A percentile compares a stretch with the other conserved stretches of the same genome.
Conservation (phyloP, 345 rosid species). For the Hibiscus syriacus region DNA sequence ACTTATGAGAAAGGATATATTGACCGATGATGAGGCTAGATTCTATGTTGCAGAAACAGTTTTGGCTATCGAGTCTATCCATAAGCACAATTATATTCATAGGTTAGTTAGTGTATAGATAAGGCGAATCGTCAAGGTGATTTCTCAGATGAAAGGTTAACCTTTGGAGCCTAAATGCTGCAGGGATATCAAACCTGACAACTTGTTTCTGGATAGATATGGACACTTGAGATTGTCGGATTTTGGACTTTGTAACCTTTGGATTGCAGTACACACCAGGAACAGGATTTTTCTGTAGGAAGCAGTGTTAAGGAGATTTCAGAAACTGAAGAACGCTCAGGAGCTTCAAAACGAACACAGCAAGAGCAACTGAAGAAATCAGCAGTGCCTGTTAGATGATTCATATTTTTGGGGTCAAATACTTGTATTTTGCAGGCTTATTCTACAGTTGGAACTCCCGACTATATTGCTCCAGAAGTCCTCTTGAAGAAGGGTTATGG, state of each 20-base stretch:
- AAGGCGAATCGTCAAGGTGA: neutral
- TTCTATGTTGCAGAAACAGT: no score
- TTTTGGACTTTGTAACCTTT: constrained; percentile 89
- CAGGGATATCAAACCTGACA: no score
- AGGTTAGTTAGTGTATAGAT: constrained; percentile 41
- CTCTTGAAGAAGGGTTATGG: constrained; percentile 93
- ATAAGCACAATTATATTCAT: no score
- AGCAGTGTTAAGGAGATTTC: constrained; percentile 31
- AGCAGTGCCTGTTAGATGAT: neutral
- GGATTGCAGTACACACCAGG: constrained; percentile 72
- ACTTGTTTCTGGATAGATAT: no score
- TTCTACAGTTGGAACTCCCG: constrained; percentile 98
- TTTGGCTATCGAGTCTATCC: no score
- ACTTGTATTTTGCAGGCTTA: constrained; percentile 59
- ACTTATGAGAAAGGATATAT: constrained; percentile 91
- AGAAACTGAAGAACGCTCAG: constrained; percentile 34
- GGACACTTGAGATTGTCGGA: no score
- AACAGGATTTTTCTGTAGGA: constrained; percentile 51
- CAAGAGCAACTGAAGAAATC: constrained; percentile 63
- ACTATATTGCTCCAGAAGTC: constrained; percentile 96
- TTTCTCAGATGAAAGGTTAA: constrained; percentile 7
- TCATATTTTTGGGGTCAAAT: constrained; percentile 6
- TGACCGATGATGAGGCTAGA: constrained; percentile 81
- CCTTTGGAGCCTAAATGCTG: no score
- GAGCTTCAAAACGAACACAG: no score